These are phyloP conservation scores for Russula dissimulans DNA, from an alignment of 768 basidiomycete genomes.

Conservation along the genomic window DNA sequence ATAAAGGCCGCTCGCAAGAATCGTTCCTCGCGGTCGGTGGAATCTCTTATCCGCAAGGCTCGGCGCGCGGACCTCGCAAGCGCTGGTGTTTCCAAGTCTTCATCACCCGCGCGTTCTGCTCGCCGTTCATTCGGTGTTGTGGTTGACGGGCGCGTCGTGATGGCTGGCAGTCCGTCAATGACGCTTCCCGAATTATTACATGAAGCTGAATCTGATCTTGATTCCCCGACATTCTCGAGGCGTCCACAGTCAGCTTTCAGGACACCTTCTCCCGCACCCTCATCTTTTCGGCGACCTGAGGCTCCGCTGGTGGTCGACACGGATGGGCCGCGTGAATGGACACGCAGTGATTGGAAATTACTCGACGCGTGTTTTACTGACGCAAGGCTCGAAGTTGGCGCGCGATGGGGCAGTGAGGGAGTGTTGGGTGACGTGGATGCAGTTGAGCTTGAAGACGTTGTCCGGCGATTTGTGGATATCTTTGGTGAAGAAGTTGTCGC, in stretches of 20 bases:
- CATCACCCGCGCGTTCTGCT: conserved; percentile 3
- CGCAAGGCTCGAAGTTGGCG: conserved; percentile 46
- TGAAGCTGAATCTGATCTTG: conserved; percentile 44
- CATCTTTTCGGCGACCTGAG: neutral
- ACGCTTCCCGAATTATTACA: conserved; percentile 48
- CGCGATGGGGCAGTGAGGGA: conserved; percentile 24
- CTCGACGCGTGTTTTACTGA: conserved; percentile 75
- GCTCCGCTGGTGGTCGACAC: conserved; percentile 9
- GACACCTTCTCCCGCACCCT: conserved; percentile 12
- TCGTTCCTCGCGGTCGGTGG: conserved; percentile 26
- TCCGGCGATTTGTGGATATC: conserved; percentile 44
- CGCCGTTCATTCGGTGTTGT: conserved; percentile 31
- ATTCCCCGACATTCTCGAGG: neutral
- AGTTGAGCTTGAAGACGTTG: conserved; percentile 48
- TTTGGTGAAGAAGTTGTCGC: conserved; percentile 34
- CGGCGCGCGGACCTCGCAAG: conserved; percentile 10
- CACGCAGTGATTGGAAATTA: conserved; percentile 69
- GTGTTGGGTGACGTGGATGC: conserved; percentile 43
- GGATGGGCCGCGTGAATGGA: conserved; percentile 40
- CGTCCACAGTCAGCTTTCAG: conserved; percentile 5
- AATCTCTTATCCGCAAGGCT: conserved; percentile 26
- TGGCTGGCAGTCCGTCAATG: conserved; percentile 44
- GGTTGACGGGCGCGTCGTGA: conserved; percentile 40
- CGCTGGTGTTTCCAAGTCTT: conserved; percentile 17
- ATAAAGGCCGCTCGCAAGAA: conserved; percentile 37